Evolutionary conservation across 1,284 basidiomycete species (phyloP).

Genomic region (Irpex sp.): DNA sequence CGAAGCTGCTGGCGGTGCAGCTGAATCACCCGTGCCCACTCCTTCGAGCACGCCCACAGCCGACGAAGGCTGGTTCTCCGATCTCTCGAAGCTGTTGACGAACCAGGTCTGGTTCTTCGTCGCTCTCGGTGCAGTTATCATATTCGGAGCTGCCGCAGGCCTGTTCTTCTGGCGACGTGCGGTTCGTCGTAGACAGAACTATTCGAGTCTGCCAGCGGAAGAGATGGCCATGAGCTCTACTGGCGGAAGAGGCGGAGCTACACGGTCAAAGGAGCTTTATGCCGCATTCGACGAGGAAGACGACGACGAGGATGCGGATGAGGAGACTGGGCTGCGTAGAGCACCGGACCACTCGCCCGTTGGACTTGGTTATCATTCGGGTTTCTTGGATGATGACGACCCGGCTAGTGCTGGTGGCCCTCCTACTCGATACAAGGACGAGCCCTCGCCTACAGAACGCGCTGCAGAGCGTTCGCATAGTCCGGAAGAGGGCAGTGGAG

Average conservation of each 20-base stretch:
- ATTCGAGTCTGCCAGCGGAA: slow-evolving; percentile 68
- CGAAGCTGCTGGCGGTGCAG: slow-evolving; percentile 18
- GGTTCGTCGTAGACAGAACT: slow-evolving; percentile 49
- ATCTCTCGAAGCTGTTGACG: slow-evolving; percentile 73
- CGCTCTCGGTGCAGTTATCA: slow-evolving; percentile 63
- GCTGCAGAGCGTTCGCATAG: slow-evolving; percentile 30
- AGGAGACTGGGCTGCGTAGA: slow-evolving; percentile 52
- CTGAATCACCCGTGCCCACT: slow-evolving; percentile 24
- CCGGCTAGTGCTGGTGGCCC: slow-evolving; percentile 37
- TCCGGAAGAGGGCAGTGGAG: slow-evolving; percentile 37
- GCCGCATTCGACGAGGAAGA: slow-evolving; percentile 90
- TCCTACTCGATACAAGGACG: slow-evolving; percentile 50
- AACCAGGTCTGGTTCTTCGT: slow-evolving; percentile 86
- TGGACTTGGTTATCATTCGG: slow-evolving; percentile 52
- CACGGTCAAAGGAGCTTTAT: slow-evolving; percentile 79
- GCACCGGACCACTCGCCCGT: slow-evolving; percentile 20
- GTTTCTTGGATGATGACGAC: slow-evolving; percentile 66
- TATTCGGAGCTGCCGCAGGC: slow-evolving; percentile 68
- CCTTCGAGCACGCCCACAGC: slow-evolving; percentile 50
- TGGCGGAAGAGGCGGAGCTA: slow-evolving; percentile 29
- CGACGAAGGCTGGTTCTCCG: slow-evolving; percentile 87
- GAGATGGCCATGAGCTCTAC: slow-evolving; percentile 75
- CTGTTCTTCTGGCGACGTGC: slow-evolving; percentile 72
- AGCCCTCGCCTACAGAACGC: slow-evolving; percentile 36
- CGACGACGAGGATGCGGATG: slow-evolving; percentile 69